Evolutionary conservation across 2,329 filamentous ascomycete genomes (phyloP).

Genomic region (Metarhizium guizhouense): DNA sequence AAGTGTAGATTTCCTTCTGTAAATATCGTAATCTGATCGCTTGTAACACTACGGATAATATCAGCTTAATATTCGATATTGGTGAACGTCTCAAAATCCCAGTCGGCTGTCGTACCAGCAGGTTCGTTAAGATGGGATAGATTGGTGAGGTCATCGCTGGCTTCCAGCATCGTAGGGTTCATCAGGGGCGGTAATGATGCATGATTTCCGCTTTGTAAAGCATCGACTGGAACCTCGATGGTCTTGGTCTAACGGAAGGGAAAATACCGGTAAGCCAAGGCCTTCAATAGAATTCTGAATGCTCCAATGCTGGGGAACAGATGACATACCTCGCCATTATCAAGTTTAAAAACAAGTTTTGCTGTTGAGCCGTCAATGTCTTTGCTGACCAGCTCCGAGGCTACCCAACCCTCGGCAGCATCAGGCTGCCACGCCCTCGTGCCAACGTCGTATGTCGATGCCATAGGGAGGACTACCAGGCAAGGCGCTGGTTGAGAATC

Average conservation of each 20-base stretch:
- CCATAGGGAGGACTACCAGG: constrained; percentile 48
- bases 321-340: constrained; percentile 77
- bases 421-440: constrained; percentile 99
- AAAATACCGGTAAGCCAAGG: neutral
- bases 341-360: constrained; percentile 76
- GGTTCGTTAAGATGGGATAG: constrained; percentile 97
- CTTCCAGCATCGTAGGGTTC: constrained; percentile 97
- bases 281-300: neutral
- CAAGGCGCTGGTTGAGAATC: constrained; percentile 3
- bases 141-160: constrained; percentile 95
- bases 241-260: constrained; percentile 55
- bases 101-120: constrained; percentile 55
- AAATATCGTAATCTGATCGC: constrained; percentile 94
- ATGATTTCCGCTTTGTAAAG: constrained; percentile 69
- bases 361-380: constrained; percentile 77
- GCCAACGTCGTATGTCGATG: constrained; percentile 90
- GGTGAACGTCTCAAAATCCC: no score
- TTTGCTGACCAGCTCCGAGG: constrained; percentile 88
- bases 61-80: neutral
- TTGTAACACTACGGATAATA: constrained; percentile 63
- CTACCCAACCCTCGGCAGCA: constrained; percentile 90
- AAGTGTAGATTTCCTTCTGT: constrained; percentile 99
- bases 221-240: constrained; percentile 67
- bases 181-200: constrained; percentile 81
- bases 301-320: neutral